Evolutionary conservation across 1,284 basidiomycete genomes (phyloP).

Genomic region (Stereum hirsutum): DNA sequence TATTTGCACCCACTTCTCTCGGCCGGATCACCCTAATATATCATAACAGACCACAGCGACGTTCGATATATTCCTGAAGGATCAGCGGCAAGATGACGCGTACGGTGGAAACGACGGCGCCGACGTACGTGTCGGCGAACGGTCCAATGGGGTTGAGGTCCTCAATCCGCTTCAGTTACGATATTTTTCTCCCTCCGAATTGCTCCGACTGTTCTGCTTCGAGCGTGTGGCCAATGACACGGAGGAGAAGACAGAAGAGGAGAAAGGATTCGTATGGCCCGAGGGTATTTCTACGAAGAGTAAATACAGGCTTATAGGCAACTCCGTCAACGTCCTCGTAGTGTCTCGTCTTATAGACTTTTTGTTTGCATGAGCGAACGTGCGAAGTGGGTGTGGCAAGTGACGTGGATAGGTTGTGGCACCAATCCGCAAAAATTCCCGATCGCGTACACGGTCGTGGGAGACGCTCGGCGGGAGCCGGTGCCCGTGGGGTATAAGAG

Average conservation of each 20-base stretch:
- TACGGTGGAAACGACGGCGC: too few species aligned
- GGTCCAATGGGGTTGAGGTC: conserved; percentile 38
- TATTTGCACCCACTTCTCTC: background rate
- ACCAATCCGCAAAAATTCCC: too few species aligned
- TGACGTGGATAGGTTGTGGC: background rate
- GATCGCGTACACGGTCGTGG: too few species aligned
- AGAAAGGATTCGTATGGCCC: conserved; percentile 47
- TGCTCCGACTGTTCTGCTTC: conserved; percentile 62
- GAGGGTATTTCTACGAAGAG: conserved; percentile 46
- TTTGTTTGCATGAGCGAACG: conserved; percentile 26
- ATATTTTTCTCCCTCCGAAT: conserved; percentile 65
- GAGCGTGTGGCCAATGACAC: too few species aligned
- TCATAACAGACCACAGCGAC: conserved; percentile 43
- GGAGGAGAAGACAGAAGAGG: conserved; percentile 14
- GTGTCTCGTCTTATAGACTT: conserved; percentile 47
- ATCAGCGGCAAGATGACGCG: too few species aligned
- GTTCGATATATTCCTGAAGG: conserved; percentile 48
- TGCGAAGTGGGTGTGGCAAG: background rate
- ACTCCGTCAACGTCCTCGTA: conserved; percentile 71
- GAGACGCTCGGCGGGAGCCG: background rate
- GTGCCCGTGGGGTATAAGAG: conserved; percentile 4
- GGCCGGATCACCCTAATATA: background rate
- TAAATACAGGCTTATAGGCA: conserved; percentile 67
- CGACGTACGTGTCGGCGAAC: too few species aligned
- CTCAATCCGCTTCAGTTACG: conserved; percentile 50